Evolutionary conservation across 2,329 filamentous ascomycete genomes (phyloP).

Genomic region (Cercospora sp.): DNA sequence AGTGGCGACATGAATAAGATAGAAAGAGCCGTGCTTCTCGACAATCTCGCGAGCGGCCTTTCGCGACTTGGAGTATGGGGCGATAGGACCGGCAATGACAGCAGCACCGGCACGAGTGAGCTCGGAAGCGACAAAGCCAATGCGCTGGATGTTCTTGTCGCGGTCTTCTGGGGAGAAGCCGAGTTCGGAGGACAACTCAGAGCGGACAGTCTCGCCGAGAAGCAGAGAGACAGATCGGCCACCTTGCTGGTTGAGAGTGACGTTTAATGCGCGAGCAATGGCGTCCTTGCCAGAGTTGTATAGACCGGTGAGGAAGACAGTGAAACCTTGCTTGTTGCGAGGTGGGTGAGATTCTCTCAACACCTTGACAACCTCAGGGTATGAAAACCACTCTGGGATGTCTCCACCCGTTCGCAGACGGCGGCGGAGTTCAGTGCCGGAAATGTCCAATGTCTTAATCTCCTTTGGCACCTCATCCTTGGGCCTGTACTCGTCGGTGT

Average conservation of each 20-base stretch:
- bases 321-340: slow-evolving; percentile 90
- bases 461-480: slow-evolving; percentile 85
- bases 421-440: slow-evolving; percentile 76
- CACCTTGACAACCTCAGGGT: slow-evolving; percentile 96
- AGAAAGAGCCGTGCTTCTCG: slow-evolving; percentile 87
- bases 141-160: slow-evolving; percentile 91
- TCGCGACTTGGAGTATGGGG: slow-evolving; percentile 81
- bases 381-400: slow-evolving; percentile 99
- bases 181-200: slow-evolving; percentile 89
- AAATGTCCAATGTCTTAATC: slow-evolving; percentile 68
- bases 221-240: slow-evolving; percentile 92
- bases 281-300: slow-evolving; percentile 97
- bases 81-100: slow-evolving; percentile 95
- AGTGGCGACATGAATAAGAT: slow-evolving; percentile 92
- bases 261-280: slow-evolving; percentile 90
- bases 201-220: slow-evolving; percentile 90
- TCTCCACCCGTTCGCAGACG: slow-evolving; percentile 88
- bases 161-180: slow-evolving; percentile 93
- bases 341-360: slow-evolving; percentile 95
- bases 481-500: slow-evolving; percentile 93
- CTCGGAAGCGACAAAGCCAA: slow-evolving; percentile 93
- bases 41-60: slow-evolving; percentile 78
- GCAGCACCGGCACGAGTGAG: slow-evolving; percentile 89
- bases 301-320: slow-evolving; percentile 95
- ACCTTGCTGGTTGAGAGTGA: slow-evolving; percentile 96